A percentile compares a stretch with the other conserved stretches of the same genome.
Evolutionary conservation across 2,329 filamentous ascomycete species (phyloP).

Genomic region (Trichoderma atrobrunneum): DNA sequence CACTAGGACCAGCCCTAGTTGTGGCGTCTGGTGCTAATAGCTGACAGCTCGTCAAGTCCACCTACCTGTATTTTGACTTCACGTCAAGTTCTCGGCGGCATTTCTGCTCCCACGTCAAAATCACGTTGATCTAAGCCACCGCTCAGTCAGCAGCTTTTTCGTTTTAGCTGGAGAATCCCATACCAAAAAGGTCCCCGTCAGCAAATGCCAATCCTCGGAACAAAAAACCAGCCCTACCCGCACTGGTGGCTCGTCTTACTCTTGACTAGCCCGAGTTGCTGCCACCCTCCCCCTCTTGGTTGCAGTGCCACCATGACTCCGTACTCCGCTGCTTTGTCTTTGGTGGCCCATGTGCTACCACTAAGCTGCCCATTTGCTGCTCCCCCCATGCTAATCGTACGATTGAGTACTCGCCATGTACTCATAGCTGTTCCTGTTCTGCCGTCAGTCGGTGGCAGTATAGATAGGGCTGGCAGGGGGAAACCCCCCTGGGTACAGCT

Average conservation of each 20-base stretch:
- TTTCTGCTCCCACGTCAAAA: neutral
- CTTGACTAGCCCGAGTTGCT: neutral
- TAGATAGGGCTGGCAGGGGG: neutral
- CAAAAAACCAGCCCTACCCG: constrained; percentile 7
- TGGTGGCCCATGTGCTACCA: neutral
- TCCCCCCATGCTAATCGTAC: neutral
- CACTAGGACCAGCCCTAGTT: neutral
- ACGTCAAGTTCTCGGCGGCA: neutral
- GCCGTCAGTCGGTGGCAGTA: neutral
- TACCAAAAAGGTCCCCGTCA: neutral
- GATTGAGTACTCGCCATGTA: neutral
- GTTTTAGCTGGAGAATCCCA: neutral
- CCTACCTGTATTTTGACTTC: neutral
- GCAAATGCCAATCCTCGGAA: neutral
- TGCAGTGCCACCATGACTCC: neutral
- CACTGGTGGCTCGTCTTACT: constrained; percentile 5
- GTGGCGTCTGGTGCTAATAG: neutral
- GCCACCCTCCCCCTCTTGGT: neutral
- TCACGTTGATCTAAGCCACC: neutral
- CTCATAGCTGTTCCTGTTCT: neutral
- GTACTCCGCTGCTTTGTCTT: neutral
- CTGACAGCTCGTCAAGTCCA: neutral
- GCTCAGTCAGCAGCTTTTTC: neutral
- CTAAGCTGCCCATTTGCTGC: neutral
- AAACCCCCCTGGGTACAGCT: neutral